phyloP scores from a whole-genome alignment of 768 basidiomycete species.

The Boletus rex-veris region DNA sequence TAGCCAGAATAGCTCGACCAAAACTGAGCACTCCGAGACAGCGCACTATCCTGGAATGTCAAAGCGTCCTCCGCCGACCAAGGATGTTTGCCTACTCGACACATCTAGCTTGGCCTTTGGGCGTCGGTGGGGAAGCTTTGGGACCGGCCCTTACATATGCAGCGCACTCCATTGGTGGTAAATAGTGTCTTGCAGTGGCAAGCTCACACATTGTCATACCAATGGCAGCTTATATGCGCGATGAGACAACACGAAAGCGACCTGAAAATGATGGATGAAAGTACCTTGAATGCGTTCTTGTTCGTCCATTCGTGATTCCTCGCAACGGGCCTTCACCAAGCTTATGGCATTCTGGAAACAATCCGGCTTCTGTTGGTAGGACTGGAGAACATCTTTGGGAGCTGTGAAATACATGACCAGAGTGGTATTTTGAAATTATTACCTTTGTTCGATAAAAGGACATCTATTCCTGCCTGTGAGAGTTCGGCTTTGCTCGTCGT shows the following conservation, averaged over 20 bases:
- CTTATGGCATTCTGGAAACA: slow-evolving; percentile 58
- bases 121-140: background rate
- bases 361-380: slow-evolving; percentile 49
- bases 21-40: slow-evolving; percentile 75
- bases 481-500: slow-evolving; percentile 14
- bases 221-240: slow-evolving; percentile 57
- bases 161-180: slow-evolving; percentile 64
- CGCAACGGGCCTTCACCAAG: slow-evolving; percentile 47
- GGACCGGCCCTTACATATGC: slow-evolving; percentile 10
- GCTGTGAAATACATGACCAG: slow-evolving; percentile 8
- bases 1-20: slow-evolving; percentile 88
- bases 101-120: slow-evolving; percentile 41
- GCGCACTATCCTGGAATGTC: slow-evolving; percentile 43
- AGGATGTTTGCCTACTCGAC: slow-evolving; percentile 42
- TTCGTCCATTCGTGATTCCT: slow-evolving; percentile 57
- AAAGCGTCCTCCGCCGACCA: slow-evolving; percentile 1
- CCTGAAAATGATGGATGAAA: background rate
- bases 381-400: slow-evolving; percentile 38
- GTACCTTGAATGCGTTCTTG: slow-evolving; percentile 59
- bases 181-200: slow-evolving; percentile 66
- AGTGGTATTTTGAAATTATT: slow-evolving; percentile 1
- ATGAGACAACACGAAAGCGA: slow-evolving; percentile 1
- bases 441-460: slow-evolving; percentile 16
- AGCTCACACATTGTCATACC: slow-evolving; percentile 78
- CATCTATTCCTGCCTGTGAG: slow-evolving; percentile 19